Conservation (phyloP, 2,329 filamentous ascomycete genomes). For the Podosphaera xanthii region DNA sequence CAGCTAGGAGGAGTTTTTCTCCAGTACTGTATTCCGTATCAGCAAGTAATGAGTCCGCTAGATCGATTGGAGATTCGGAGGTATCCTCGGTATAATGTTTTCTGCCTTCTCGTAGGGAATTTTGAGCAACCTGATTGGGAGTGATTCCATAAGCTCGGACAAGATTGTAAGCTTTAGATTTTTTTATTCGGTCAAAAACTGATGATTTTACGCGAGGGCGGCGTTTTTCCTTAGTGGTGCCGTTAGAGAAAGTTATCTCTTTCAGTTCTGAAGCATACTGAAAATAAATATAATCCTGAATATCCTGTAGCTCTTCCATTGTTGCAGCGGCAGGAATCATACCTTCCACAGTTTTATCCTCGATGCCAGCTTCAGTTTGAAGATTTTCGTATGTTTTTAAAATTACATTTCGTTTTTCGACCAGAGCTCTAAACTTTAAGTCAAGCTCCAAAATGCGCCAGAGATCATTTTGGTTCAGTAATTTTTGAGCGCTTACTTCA, state of each 20-base stretch:
- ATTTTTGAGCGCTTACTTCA: conserved; percentile 59
- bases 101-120: conserved; percentile 55
- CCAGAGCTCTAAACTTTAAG: conserved; percentile 77
- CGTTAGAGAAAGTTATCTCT: conserved; percentile 45
- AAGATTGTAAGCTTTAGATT: conserved; percentile 55
- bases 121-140: conserved; percentile 70
- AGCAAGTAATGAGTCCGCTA: conserved; percentile 57
- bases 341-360: conserved; percentile 57
- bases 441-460: conserved; percentile 93
- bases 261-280: conserved; percentile 69
- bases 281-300: conserved; percentile 93
- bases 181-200: conserved; percentile 65
- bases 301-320: conserved; percentile 87
- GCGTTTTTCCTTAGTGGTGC: conserved; percentile 39
- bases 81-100: conserved; percentile 73
- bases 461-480: conserved; percentile 76
- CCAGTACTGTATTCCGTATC: conserved; percentile 54
- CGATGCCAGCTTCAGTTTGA: conserved; percentile 33
- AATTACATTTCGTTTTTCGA: conserved; percentile 76
- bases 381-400: conserved; percentile 58
- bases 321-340: conserved; percentile 60
- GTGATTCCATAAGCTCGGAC: conserved; percentile 80
- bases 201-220: conserved; percentile 65
- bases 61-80: conserved; percentile 53
- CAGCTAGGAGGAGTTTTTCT: conserved; percentile 51